Percentiles rank a stretch among this genome's conserved stretches.
These are phyloP conservation scores for Falciphora oryzae DNA, from an alignment of 2,329 filamentous ascomycete genomes.

Conservation along the genomic window DNA sequence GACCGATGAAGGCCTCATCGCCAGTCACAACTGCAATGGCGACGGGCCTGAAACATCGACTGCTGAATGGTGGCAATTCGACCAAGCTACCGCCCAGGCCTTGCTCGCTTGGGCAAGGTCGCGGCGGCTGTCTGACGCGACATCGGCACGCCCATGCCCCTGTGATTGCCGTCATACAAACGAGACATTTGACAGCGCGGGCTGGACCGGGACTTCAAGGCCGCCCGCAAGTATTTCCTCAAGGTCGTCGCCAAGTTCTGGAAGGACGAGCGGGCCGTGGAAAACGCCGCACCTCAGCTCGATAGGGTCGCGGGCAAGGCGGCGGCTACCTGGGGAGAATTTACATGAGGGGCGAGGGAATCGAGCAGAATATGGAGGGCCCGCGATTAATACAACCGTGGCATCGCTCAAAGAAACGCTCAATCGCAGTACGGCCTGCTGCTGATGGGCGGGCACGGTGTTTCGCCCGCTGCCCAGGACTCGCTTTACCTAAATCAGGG, in stretches of 20 bases:
- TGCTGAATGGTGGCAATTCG: no score
- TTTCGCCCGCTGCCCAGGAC: constrained; percentile 70
- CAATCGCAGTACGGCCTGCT: constrained; percentile 83
- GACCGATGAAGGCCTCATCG: no score
- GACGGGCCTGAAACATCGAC: no score
- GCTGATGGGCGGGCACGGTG: constrained; percentile 70
- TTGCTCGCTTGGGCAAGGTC: no score
- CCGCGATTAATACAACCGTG: constrained; percentile 76
- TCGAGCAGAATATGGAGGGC: constrained; percentile 72
- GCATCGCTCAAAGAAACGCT: constrained; percentile 67
- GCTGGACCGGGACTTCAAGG: constrained; percentile 64
- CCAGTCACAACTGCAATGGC: no score
- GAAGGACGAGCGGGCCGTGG: constrained; percentile 70
- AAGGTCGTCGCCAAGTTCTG: constrained; percentile 76
- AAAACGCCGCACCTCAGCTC: constrained; percentile 62
- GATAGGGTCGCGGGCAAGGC: constrained; percentile 79
- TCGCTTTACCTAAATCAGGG: constrained; percentile 84
- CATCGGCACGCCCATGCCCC: no score
- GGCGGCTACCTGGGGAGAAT: constrained; percentile 85
- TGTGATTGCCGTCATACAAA: no score
- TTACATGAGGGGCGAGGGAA: constrained; percentile 82
- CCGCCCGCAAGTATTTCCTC: constrained; percentile 76
- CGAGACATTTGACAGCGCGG: constrained; percentile 45
- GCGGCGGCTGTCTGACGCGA: no score
- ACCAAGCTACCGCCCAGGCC: no score